Conservation (phyloP, 169 alveolate species). For the Cyclospora cayetanensis region DNA sequence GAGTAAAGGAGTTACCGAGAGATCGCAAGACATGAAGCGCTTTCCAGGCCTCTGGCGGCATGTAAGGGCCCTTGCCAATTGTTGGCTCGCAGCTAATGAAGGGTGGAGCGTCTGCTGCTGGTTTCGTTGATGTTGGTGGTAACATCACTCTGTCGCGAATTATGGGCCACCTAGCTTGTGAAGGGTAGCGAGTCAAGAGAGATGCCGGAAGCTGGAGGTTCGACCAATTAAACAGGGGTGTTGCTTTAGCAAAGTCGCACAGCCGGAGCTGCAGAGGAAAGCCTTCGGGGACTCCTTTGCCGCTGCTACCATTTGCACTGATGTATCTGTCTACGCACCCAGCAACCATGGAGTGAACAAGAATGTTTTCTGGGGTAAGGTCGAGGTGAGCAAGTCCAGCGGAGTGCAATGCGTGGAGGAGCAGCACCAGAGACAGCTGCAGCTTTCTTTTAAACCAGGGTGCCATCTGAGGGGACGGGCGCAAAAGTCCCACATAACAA, state of each 20-base stretch:
- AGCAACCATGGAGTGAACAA: slow-evolving; percentile 64
- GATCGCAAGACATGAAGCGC: slow-evolving; percentile 75
- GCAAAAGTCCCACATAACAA: too few species aligned
- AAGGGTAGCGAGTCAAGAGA: not conserved
- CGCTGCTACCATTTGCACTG: not conserved
- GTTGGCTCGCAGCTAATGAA: slow-evolving; percentile 86
- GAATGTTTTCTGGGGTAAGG: slow-evolving; percentile 84
- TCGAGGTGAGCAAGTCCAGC: slow-evolving; percentile 86
- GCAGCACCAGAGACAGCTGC: slow-evolving; percentile 75
- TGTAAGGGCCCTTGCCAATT: slow-evolving; percentile 85
- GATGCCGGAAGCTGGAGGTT: slow-evolving; percentile 32
- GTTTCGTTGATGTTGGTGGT: not conserved
- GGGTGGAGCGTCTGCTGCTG: slow-evolving; percentile 5
- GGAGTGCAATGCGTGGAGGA: slow-evolving; percentile 77
- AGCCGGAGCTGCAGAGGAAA: slow-evolving; percentile 75
- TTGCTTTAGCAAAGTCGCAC: slow-evolving; percentile 84
- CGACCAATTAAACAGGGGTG: slow-evolving; percentile 75
- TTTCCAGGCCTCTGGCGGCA: slow-evolving; percentile 88
- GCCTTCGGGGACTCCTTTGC: not conserved
- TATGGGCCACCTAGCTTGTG: not conserved
- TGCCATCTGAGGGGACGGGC: not conserved
- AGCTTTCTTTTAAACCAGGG: slow-evolving; percentile 69
- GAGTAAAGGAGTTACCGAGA: not conserved
- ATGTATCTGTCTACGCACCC: not conserved
- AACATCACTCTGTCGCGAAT: not conserved